A percentile compares a stretch with the other conserved stretches of the same genome.
phyloP scores from a whole-genome alignment of 2,329 filamentous ascomycete genomes.

The Colletotrichum liriopes region DNA sequence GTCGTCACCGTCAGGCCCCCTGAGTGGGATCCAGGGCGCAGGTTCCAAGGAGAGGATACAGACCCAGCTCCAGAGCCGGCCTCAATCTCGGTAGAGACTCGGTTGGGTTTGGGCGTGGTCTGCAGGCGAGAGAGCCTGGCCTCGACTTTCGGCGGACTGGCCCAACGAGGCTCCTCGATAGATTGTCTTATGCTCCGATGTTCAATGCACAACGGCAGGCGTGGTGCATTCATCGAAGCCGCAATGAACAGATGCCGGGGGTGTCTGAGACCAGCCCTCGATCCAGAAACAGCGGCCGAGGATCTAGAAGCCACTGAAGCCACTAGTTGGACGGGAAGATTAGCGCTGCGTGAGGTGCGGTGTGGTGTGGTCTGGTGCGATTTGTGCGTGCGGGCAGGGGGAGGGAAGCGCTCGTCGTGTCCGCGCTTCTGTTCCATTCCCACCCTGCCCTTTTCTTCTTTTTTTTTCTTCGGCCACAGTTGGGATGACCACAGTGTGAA shows the following conservation, averaged over 20 bases:
- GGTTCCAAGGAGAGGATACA: slow-evolving; percentile 24
- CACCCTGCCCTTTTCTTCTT: not conserved
- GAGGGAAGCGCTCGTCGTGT: slow-evolving; percentile 8
- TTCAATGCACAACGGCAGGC: slow-evolving; percentile 15
- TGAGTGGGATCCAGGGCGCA: not conserved
- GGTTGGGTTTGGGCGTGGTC: slow-evolving; percentile 18
- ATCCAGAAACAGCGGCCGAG: slow-evolving; percentile 35
- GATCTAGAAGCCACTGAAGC: slow-evolving; percentile 42
- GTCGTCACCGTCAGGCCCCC: slow-evolving; percentile 21
- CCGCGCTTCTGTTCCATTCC: slow-evolving; percentile 8
- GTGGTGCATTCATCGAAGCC: slow-evolving; percentile 18
- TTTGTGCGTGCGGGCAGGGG: slow-evolving; percentile 12
- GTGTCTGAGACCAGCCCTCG: slow-evolving; percentile 35
- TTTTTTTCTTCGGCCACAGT: not conserved
- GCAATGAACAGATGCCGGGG: slow-evolving; percentile 9
- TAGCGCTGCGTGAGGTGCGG: slow-evolving; percentile 24
- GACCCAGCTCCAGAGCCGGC: slow-evolving; percentile 20
- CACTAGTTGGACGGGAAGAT: slow-evolving; percentile 40
- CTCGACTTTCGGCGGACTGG: slow-evolving; percentile 1
- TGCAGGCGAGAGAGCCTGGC: slow-evolving; percentile 17
- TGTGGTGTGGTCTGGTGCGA: slow-evolving; percentile 9
- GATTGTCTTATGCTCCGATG: slow-evolving; percentile 14
- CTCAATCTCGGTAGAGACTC: slow-evolving; percentile 32
- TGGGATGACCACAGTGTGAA: slow-evolving; percentile 32
- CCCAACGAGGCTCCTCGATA: slow-evolving; percentile 8